Percentiles rank a stretch among this genome's conserved stretches.
Conservation (phyloP, 176 grass and related monocot species). For the Thinopyrum elongatum region DNA sequence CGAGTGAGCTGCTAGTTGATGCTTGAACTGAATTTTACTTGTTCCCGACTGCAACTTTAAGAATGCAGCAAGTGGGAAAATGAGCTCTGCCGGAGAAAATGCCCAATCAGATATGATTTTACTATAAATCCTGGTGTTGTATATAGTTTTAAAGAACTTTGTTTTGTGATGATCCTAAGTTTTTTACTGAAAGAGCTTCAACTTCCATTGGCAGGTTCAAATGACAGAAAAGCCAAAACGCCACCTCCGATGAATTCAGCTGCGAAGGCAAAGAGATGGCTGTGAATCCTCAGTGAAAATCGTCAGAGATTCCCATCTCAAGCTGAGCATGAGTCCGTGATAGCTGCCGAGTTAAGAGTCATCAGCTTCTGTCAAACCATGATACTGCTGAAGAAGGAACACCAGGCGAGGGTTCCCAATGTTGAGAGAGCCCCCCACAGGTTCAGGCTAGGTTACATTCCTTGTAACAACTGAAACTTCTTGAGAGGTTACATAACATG, state of each 20-base stretch:
- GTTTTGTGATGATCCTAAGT: background rate
- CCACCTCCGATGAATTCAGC: slow-evolving; percentile 39
- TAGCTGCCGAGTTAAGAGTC: background rate
- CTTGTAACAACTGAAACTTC: slow-evolving; percentile 23
- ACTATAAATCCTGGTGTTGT: background rate
- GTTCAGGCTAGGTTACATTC: slow-evolving; percentile 33
- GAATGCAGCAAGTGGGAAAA: background rate
- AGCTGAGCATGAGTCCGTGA: background rate
- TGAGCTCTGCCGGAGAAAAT: background rate
- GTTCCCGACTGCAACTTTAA: background rate
- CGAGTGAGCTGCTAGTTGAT: background rate
- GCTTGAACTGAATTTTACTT: background rate
- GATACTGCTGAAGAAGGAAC: background rate
- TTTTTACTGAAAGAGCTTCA: slow-evolving; percentile 18
- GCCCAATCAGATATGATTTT: background rate
- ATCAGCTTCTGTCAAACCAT: background rate
- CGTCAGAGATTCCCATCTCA: slow-evolving; percentile 4
- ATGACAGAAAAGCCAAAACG: slow-evolving; percentile 39
- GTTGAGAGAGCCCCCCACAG: background rate
- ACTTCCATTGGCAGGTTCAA: slow-evolving; percentile 34
- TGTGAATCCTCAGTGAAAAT: slow-evolving; percentile 31
- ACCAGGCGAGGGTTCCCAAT: background rate
- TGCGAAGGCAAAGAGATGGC: slow-evolving; percentile 40
- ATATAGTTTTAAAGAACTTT: slow-evolving; percentile 8
- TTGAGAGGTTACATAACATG: background rate